Percentiles rank a stretch among this genome's conserved stretches.
These are phyloP conservation scores for Pythium biforme DNA, from an alignment of 352 stramenopile genomes.

Conservation along the genomic window DNA sequence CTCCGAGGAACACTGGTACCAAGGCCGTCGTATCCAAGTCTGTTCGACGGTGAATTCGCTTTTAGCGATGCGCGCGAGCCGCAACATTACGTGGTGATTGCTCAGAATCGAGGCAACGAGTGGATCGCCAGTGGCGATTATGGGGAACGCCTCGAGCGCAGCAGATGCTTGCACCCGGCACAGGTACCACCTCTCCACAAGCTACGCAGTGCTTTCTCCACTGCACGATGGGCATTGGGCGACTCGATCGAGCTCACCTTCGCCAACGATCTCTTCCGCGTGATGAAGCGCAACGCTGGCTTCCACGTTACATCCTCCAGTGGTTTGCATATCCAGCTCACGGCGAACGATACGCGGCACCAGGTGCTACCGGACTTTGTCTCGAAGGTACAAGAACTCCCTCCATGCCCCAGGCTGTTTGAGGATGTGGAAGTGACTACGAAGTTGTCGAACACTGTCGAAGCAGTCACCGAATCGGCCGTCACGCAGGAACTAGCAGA, in stretches of 20 bases:
- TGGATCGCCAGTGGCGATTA: constrained; percentile 7
- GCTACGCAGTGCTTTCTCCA: not conserved
- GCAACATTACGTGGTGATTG: constrained; percentile 1
- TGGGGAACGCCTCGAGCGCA: constrained; percentile 2
- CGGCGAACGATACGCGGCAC: accelerated
- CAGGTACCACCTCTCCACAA: constrained; percentile 7
- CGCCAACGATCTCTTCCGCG: not conserved
- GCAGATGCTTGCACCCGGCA: constrained; percentile 3
- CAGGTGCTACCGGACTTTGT: constrained; percentile 2
- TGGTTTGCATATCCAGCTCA: constrained; percentile 1
- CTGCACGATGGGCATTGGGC: not conserved
- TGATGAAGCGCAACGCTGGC: not conserved
- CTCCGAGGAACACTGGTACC: constrained; percentile 13
- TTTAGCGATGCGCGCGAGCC: not conserved
- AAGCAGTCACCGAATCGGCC: not conserved
- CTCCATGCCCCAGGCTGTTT: not conserved
- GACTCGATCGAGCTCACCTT: not conserved
- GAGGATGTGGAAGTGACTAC: not conserved
- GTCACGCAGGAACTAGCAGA: not conserved
- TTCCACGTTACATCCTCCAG: not conserved
- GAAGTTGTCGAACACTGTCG: not conserved
- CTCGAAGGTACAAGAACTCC: not conserved
- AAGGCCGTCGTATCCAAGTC: not conserved
- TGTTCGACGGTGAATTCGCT: constrained; percentile 16
- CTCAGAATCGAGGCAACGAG: constrained; percentile 15